A percentile compares a stretch with the other conserved stretches of the same genome.
phyloP scores from a whole-genome alignment of 768 basidiomycete genomes.

The Collybiopsis luxurians region DNA sequence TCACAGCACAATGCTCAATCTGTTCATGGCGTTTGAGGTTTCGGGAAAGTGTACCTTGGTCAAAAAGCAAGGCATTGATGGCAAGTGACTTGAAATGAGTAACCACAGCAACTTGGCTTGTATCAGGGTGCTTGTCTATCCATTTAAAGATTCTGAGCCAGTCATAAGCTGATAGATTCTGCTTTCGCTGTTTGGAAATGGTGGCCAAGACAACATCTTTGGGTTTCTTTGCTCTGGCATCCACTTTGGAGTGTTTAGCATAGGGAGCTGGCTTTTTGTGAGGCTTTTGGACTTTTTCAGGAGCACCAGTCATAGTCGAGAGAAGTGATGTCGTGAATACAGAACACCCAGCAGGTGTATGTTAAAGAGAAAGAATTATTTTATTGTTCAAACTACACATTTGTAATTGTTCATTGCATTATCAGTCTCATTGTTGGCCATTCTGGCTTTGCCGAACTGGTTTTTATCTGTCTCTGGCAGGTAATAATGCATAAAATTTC shows the following conservation, averaged over 20 bases:
- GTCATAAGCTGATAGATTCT: too few species aligned
- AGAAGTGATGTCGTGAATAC: too few species aligned
- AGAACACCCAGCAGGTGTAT: too few species aligned
- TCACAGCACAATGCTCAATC: slow-evolving; percentile 9
- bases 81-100: too few species aligned
- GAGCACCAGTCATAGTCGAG: neutral
- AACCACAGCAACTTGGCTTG: too few species aligned
- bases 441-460: neutral
- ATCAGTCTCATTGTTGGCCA: neutral
- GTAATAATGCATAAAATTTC: neutral
- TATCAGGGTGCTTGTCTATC: too few species aligned
- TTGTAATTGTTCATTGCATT: neutral
- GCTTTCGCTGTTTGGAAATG: too few species aligned
- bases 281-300: neutral
- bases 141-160: too few species aligned
- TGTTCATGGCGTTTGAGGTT: slow-evolving; percentile 12
- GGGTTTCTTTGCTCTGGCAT: neutral
- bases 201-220: neutral
- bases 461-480: neutral
- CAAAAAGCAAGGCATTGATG: too few species aligned
- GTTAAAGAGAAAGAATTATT: neutral
- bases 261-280: neutral
- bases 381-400: neutral
- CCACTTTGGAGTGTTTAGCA: neutral
- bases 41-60: slow-evolving; percentile 22